Conservation (phyloP, 768 basidiomycete species). For the Boletales sp. region DNA sequence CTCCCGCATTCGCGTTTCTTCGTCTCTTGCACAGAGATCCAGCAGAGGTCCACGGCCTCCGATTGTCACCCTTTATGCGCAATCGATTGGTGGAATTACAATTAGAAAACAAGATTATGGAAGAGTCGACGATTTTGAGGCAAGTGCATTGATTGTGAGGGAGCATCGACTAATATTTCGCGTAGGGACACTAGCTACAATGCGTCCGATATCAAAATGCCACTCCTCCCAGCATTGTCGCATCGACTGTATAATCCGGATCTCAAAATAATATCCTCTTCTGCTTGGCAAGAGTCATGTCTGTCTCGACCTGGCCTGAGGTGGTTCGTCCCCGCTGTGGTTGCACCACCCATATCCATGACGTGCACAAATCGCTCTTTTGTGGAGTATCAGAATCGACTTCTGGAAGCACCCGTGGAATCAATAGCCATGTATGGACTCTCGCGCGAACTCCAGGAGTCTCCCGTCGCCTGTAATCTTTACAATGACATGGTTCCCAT, state of each 20-base stretch:
- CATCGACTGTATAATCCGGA: slow-evolving; percentile 40
- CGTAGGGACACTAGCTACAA: slow-evolving; percentile 19
- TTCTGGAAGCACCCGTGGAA: slow-evolving; percentile 69
- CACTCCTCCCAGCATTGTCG: slow-evolving; percentile 20
- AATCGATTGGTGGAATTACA: slow-evolving; percentile 48
- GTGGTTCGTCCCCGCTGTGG: slow-evolving; percentile 82
- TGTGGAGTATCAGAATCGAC: slow-evolving; percentile 59
- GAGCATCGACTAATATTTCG: slow-evolving; percentile 5
- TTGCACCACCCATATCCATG: slow-evolving; percentile 79
- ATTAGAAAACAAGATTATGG: slow-evolving; percentile 38
- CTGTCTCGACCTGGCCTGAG: slow-evolving; percentile 75
- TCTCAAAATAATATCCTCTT: slow-evolving; percentile 57
- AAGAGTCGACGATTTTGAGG: slow-evolving; percentile 44
- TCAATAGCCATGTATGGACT: slow-evolving; percentile 80
- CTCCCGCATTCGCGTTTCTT: slow-evolving; percentile 71
- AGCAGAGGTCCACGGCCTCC: slow-evolving; percentile 60
- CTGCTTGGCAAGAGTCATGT: slow-evolving; percentile 71
- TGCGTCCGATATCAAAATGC: slow-evolving; percentile 15
- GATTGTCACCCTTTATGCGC: slow-evolving; percentile 56
- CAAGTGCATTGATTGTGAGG: slow-evolving; percentile 26
- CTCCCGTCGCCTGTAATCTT: slow-evolving; percentile 42
- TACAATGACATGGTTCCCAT: slow-evolving; percentile 55
- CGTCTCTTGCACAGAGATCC: slow-evolving; percentile 62
- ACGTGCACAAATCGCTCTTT: slow-evolving; percentile 77
- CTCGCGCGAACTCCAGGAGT: slow-evolving; percentile 63